Evolutionary conservation across 169 alveolate genomes (phyloP), one percentile per base, ranked within the genome.

Genomic region (Plasmodium knowlesi): DNA sequence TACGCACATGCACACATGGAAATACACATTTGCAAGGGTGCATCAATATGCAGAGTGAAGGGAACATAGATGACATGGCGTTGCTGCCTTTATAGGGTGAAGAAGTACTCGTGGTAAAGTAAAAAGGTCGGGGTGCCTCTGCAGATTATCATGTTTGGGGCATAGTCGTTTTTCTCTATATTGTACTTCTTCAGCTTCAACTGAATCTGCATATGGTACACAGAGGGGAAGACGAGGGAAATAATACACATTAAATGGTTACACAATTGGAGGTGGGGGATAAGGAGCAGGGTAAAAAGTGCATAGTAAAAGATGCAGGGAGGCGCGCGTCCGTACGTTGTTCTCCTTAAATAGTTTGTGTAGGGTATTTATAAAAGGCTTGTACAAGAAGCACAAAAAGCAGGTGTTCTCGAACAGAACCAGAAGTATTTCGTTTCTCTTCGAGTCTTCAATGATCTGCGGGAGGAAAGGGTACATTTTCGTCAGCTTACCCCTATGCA

Each of bases 91-190:
- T 57, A 57, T 43, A n/a, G 30, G 78, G 70, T 71, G 32, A 32
- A 71, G 32, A 32, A 71, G 16, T 86, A 86, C 93, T 86, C 76
- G 86, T 74, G 84, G 80, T 86, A 86, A 74, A 37, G 81, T 25
- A 86, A 76, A 86, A 86, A 86, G 46, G 93, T 86, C 3, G 93
- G 93, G 25, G 93, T 86, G 32, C 93, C 93, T 73, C 93, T 86
- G 43, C 73, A 86, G 67, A 86, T 25, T 32, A 86, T 86, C 93
- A 86, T 86, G 70, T 86, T 86, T 61, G 93, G 93, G 12, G 93
- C 93, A 67, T 86, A 86, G 41, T 86, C 93, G 71, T 86, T 86
- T 32, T 86, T 86, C 93, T 86, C 93, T 53, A 86, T 76, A 37
- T 86, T 86, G 57, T 86, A 86, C 80, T 86, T 86, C 85, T 86